Evolutionary conservation across 2,329 filamentous ascomycete species (phyloP).

Genomic region (Stagonosporopsis chrysanthemi): DNA sequence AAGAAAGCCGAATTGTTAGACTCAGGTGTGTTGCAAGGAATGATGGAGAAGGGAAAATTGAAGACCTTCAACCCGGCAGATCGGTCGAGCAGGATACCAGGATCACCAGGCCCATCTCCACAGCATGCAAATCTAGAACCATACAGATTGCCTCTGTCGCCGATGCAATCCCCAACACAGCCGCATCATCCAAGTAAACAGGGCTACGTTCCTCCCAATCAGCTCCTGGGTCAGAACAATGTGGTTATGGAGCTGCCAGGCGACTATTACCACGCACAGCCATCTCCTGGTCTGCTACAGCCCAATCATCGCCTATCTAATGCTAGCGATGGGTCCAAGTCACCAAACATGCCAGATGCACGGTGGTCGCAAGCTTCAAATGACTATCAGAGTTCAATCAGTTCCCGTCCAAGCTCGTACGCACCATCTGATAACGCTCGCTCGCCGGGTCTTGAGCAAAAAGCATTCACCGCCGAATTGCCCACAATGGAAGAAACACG

Average conservation of each 20-base stretch:
- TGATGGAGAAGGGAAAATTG: constrained; percentile 71
- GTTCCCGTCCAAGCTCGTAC: constrained; percentile 48
- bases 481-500: constrained; percentile 47
- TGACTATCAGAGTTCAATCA: constrained; percentile 36
- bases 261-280: constrained; percentile 50
- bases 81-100: constrained; percentile 23
- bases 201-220: constrained; percentile 28
- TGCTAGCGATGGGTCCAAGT: constrained; percentile 31
- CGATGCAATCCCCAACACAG: constrained; percentile 28
- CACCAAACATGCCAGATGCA: constrained; percentile 37
- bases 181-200: constrained; percentile 22
- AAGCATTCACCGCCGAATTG: constrained; percentile 43
- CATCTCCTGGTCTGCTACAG: constrained; percentile 37
- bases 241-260: constrained; percentile 54
- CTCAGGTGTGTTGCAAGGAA: constrained; percentile 69
- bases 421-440: constrained; percentile 45
- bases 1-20: constrained; percentile 76
- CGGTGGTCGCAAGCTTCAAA: constrained; percentile 44
- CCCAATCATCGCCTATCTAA: constrained; percentile 19
- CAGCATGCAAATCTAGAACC: constrained; percentile 32
- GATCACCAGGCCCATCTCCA: constrained; percentile 23
- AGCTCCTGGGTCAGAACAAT: constrained; percentile 38
- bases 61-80: constrained; percentile 64
- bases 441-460: constrained; percentile 45
- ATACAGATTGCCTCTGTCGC: constrained; percentile 42